Conservation (phyloP, 306 rosid species). For the Rosa multiflora region DNA sequence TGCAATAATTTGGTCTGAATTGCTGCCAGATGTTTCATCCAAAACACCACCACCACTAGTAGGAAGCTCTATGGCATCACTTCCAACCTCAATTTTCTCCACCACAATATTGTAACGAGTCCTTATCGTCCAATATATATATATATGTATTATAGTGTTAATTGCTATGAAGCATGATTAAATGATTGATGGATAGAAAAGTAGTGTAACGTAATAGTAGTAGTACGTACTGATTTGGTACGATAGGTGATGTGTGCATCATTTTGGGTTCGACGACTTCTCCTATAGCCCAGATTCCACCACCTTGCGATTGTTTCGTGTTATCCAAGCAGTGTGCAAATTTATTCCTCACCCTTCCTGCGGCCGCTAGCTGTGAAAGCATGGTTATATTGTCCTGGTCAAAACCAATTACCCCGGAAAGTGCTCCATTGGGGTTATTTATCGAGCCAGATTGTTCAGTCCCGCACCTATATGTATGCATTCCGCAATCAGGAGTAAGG, state of each 20-base stretch:
- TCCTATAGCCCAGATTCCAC: constrained; percentile 92
- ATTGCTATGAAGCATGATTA: not conserved
- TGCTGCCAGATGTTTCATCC: constrained; percentile 29
- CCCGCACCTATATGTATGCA: constrained; percentile 59
- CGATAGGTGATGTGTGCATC: constrained; percentile 49
- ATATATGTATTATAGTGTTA: not conserved
- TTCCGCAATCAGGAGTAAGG: not conserved
- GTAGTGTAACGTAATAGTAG: not conserved
- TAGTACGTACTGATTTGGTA: constrained; percentile 57
- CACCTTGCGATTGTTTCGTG: constrained; percentile 36
- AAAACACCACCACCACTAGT: constrained; percentile 34
- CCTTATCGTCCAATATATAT: not conserved
- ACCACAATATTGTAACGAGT: constrained; percentile 70
- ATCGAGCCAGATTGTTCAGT: constrained; percentile 63
- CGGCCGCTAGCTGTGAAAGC: constrained; percentile 81
- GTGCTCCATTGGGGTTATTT: constrained; percentile 51
- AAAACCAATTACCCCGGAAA: constrained; percentile 90
- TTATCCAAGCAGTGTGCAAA: constrained; percentile 94
- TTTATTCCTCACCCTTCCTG: constrained; percentile 72
- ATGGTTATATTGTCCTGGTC: constrained; percentile 86
- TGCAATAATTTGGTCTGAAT: constrained; percentile 51
- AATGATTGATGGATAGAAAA: not conserved
- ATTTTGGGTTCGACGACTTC: constrained; percentile 71
- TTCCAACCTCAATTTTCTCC: constrained; percentile 73
- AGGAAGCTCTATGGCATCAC: constrained; percentile 57